Evolutionary conservation across 2,329 filamentous ascomycete species (phyloP).

Genomic region (Xylaria sp.): DNA sequence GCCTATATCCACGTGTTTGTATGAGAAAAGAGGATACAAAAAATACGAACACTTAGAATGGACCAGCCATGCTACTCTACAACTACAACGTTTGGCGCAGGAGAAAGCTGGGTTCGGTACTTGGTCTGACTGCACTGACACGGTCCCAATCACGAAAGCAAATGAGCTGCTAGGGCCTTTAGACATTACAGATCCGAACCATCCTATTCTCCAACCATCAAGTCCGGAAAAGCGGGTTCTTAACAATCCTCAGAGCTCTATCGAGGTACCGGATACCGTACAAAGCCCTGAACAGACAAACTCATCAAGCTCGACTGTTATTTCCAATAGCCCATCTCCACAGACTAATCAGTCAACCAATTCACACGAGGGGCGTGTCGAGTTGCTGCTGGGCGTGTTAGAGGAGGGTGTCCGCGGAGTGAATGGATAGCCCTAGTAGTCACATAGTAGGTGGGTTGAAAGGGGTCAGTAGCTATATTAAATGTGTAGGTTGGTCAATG

Average conservation of each 20-base stretch:
- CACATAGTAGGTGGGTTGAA: too few species aligned
- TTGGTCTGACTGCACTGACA: slow-evolving; percentile 2
- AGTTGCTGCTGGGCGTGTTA: too few species aligned
- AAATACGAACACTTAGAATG: slow-evolving; percentile 41
- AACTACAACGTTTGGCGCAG: slow-evolving; percentile 28
- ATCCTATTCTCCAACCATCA: slow-evolving; percentile 4
- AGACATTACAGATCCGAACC: not conserved
- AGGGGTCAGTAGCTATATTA: too few species aligned
- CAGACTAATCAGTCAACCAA: not conserved
- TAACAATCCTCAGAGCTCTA: too few species aligned
- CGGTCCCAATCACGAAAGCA: not conserved
- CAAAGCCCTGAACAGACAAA: not conserved
- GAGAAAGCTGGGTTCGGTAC: slow-evolving; percentile 12
- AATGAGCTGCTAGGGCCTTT: not conserved
- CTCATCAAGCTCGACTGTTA: not conserved
- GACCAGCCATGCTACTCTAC: slow-evolving; percentile 38
- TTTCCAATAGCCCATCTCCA: not conserved
- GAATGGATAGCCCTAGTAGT: too few species aligned
- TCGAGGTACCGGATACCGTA: not conserved
- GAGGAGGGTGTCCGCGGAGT: too few species aligned
- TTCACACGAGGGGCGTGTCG: not conserved
- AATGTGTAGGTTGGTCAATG: too few species aligned
- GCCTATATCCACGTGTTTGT: slow-evolving; percentile 27
- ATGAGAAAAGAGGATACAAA: slow-evolving; percentile 14
- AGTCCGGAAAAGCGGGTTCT: not conserved